Base-by-base conservation (phyloP, 495 filamentous ascomycete genomes). In the Aspergillus taichungensis region DNA sequence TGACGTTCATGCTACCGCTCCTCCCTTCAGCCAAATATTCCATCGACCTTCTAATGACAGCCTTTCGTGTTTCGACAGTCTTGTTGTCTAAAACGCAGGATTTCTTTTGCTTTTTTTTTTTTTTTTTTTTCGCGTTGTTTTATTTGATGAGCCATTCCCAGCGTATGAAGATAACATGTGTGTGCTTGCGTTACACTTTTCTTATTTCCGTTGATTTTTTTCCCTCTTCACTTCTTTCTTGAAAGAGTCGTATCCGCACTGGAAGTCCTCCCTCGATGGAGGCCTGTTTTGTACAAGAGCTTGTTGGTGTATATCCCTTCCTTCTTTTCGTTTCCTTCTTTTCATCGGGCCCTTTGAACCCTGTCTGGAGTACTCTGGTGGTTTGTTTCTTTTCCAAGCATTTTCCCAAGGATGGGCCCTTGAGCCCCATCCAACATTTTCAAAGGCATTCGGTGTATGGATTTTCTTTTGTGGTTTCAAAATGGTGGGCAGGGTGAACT, bases 1-100 rank as follows among this genome's bases (percentile, higher is more conserved):
- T 24, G 54, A 52, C 35, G 43, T 50, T 0, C 57, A 63, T 29
- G 53, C 61, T 11, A 55, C 64, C 14, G 62, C 63, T 49, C 69
- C 66, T 10, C 62, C 66, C 9, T 73, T 73, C 49, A 68, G 68
- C 49, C 66, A 60, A 37, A 73, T 73, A 12, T 73, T 73, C 42
- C 54, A 66, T 38, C 64, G 66, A 53, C 56, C 64, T 18, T 58
- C 65, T 24, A 56, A 59, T 51, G 63, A 60, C 47, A 55, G 57
- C 38, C 32, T 64, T 48, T 53, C 62, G 37, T 55, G 50, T 43
- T 62, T 64, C 41, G 61, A 62, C 40, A 47, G 61, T 37, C 36
- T 34, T 30, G 13, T 54, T 56, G 42, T 52, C 51, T 47, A 57
- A 65, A 34, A 52, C 59, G 55, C 55, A 56, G 24, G 44, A 37